Evolutionary conservation across 768 basidiomycete genomes (phyloP).

Genomic region (Pholiota conissans): DNA sequence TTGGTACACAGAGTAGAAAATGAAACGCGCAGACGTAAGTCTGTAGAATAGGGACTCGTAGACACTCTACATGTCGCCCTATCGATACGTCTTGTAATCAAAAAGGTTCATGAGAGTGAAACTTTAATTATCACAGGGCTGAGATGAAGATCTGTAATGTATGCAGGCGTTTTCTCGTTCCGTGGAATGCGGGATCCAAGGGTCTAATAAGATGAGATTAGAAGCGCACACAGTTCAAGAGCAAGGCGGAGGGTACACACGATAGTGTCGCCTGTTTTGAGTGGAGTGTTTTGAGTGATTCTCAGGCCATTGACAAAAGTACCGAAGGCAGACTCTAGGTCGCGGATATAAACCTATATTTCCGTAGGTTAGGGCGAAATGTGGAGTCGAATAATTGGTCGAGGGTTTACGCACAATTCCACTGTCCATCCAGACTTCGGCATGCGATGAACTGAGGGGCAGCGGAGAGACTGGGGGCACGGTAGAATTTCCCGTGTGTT

Average conservation of each 20-base stretch:
- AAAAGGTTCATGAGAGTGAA: constrained; percentile 10
- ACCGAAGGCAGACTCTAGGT: constrained; percentile 45
- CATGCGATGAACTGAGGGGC: constrained; percentile 42
- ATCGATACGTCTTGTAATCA: background rate
- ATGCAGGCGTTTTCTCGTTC: constrained; percentile 36
- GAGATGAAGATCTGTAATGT: constrained; percentile 45
- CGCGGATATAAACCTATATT: constrained; percentile 44
- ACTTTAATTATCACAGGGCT: constrained; percentile 44
- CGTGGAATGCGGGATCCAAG: constrained; percentile 39
- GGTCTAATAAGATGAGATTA: constrained; percentile 26
- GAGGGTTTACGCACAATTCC: constrained; percentile 36
- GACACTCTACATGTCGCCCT: constrained; percentile 1
- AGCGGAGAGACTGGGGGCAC: constrained; percentile 34
- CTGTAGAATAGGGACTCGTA: background rate
- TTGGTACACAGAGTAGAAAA: background rate
- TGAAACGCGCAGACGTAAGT: background rate
- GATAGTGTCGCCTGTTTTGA: constrained; percentile 44
- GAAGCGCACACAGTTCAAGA: constrained; percentile 8
- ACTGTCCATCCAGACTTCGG: constrained; percentile 46
- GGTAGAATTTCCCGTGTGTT: constrained; percentile 18
- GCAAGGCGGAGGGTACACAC: constrained; percentile 28
- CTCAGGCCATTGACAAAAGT: constrained; percentile 47
- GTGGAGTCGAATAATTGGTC: background rate
- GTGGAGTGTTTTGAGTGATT: constrained; percentile 34
- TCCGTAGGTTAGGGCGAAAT: background rate